Conservation (phyloP, 2,329 filamentous ascomycete species). For the Amauroascus niger region DNA sequence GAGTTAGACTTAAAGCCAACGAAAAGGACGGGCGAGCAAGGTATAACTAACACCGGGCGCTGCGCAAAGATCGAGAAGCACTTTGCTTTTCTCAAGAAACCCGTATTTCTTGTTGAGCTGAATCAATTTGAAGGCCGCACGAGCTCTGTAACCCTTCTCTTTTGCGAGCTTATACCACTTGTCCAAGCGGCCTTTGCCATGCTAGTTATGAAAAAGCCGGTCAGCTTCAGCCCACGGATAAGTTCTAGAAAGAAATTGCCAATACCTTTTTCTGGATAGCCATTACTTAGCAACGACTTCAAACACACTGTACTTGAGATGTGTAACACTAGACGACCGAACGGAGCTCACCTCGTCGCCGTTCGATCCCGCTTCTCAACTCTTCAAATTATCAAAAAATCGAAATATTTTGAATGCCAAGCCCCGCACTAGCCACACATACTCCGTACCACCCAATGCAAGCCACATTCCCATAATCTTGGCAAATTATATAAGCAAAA, state of each 20-base stretch:
- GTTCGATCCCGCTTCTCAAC: no score
- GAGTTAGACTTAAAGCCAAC: slow-evolving; percentile 21
- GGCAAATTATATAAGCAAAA: background rate
- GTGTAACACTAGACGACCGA: background rate
- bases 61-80: slow-evolving; percentile 92
- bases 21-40: background rate
- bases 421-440: slow-evolving; percentile 1
- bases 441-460: no score
- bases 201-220: slow-evolving; percentile 35
- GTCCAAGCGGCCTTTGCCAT: slow-evolving; percentile 95
- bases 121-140: slow-evolving; percentile 95
- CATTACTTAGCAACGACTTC: slow-evolving; percentile 46
- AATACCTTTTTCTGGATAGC: slow-evolving; percentile 84
- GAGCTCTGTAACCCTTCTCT: slow-evolving; percentile 91
- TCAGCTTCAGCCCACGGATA: background rate
- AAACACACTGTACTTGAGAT: background rate
- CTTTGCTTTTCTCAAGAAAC: slow-evolving; percentile 93
- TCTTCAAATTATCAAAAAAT: background rate
- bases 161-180: slow-evolving; percentile 99
- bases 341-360: background rate
- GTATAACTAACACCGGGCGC: slow-evolving; percentile 68
- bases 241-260: slow-evolving; percentile 1
- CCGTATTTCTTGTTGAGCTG: slow-evolving; percentile 99
- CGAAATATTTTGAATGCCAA: slow-evolving; percentile 12
- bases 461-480: no score